These are phyloP conservation scores for Eimeria maxima DNA, from an alignment of 169 alveolate genomes.

Conservation along the genomic window DNA sequence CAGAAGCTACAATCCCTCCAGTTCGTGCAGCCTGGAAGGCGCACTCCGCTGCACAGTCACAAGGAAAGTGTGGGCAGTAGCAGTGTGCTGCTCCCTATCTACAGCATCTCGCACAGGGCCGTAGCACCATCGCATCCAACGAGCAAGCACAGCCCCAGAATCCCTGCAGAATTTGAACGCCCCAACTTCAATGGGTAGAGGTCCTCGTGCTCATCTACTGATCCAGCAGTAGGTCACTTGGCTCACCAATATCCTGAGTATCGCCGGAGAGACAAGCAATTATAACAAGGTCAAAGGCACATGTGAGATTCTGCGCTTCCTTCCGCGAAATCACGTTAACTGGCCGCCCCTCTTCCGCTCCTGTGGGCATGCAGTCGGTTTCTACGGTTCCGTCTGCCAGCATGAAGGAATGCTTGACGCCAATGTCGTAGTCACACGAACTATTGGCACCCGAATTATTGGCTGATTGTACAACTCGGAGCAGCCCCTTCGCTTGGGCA, in stretches of 20 bases:
- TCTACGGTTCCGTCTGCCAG: not conserved
- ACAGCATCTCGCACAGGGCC: not conserved
- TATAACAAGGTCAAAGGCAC: constrained; percentile 27
- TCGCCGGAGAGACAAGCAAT: constrained; percentile 60
- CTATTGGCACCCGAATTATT: too few relatives aligned
- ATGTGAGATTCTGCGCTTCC: not conserved
- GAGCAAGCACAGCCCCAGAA: not conserved
- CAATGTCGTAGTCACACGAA: constrained; percentile 7
- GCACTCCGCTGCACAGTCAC: constrained; percentile 70
- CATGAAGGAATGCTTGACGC: not conserved
- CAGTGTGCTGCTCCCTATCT: not conserved
- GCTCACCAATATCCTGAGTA: constrained; percentile 49
- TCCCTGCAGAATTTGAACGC: not conserved
- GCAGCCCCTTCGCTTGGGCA: not conserved
- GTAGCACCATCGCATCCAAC: not conserved
- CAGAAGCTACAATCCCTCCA: constrained; percentile 69
- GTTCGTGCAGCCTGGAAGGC: constrained; percentile 40
- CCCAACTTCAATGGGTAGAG: too few relatives aligned
- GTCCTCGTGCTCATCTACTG: not conserved
- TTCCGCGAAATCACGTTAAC: constrained; percentile 60
- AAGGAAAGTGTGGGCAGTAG: not conserved
- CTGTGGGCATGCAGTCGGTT: not conserved
- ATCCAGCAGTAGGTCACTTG: not conserved
- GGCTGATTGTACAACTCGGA: constrained; percentile 15
- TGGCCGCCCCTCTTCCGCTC: constrained; percentile 45